Conservation (phyloP, 139 green algal genomes). For the Closterium sp. region DNA sequence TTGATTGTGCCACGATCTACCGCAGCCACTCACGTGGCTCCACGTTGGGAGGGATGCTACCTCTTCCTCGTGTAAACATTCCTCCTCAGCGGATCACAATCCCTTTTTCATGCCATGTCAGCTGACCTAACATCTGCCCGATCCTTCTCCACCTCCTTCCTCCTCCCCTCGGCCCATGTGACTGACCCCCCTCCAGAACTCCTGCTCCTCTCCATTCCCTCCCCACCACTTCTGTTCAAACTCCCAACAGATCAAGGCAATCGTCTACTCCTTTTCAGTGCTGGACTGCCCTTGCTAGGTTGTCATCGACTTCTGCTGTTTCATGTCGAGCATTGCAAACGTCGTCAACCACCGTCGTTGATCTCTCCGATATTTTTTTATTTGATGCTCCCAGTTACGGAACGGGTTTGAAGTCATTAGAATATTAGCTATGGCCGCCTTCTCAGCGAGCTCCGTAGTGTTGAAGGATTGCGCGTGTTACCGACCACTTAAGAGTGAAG, state of each 20-base stretch:
- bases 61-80: background rate
- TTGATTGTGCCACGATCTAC: background rate
- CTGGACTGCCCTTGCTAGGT: background rate
- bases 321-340: background rate
- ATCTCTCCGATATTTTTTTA: background rate
- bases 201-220: background rate
- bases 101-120: background rate
- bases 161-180: background rate
- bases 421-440: background rate
- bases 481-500: background rate
- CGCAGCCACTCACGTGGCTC: background rate
- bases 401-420: background rate
- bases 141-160: background rate
- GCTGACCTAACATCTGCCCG: background rate
- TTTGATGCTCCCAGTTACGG: background rate
- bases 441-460: background rate
- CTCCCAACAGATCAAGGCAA: background rate
- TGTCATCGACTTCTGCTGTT: background rate
- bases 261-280: background rate
- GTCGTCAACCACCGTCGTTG: background rate
- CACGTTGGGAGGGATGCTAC: background rate
- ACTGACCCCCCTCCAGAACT: background rate
- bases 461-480: background rate
- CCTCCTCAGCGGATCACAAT: background rate
- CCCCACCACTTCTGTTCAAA: background rate